phyloP scores from a whole-genome alignment of 2,329 filamentous ascomycete genomes.

The Macrophomina phaseolina region DNA sequence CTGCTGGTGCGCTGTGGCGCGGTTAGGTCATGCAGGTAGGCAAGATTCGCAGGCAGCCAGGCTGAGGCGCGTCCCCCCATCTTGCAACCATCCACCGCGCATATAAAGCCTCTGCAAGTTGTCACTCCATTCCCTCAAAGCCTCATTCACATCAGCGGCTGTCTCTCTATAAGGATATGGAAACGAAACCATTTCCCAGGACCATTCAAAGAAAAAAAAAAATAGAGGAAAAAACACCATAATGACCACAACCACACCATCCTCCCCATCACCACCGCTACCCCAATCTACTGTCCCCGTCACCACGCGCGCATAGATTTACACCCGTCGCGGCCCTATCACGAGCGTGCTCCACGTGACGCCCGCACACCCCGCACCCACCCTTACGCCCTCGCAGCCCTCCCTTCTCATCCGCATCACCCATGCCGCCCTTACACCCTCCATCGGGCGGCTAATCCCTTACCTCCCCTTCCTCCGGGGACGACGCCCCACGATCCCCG shows the following conservation, averaged over 20 bases:
- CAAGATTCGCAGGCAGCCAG: no score
- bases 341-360: background rate
- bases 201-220: no score
- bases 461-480: constrained; percentile 48
- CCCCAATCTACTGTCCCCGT: background rate
- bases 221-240: background rate
- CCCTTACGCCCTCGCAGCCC: background rate
- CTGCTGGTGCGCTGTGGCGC: no score
- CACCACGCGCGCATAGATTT: constrained; percentile 34
- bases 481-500: constrained; percentile 44
- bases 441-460: constrained; percentile 49
- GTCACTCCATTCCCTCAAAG: no score
- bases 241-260: background rate
- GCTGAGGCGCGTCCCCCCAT: no score
- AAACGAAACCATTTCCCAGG: no score
- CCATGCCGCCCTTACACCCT: constrained; percentile 51
- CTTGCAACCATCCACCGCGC: background rate
- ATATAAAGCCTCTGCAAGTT: background rate
- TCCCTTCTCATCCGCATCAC: constrained; percentile 34
- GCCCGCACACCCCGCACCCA: background rate
- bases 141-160: no score
- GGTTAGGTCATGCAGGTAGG: no score
- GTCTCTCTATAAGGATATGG: no score
- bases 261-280: background rate
- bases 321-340: constrained; percentile 24